Conservation (phyloP, 2,329 filamentous ascomycete species). For the Phyllosticta citribraziliensis region DNA sequence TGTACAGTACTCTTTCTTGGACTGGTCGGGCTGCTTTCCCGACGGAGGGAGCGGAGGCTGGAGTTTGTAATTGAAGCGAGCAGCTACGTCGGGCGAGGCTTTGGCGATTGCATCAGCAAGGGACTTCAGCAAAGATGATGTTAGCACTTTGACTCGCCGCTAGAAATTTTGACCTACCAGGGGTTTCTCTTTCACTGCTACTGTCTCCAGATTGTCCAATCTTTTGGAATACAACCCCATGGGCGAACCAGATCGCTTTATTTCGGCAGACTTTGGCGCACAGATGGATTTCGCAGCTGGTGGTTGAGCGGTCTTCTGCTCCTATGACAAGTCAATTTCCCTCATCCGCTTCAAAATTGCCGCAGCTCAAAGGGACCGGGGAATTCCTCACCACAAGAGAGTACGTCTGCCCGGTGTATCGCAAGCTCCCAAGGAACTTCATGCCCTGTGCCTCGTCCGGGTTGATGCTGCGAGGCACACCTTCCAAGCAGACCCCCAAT, state of each 20-base stretch:
- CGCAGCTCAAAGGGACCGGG: background rate
- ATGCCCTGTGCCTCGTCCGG: conserved; percentile 21
- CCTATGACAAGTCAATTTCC: background rate
- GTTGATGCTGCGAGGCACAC: conserved; percentile 25
- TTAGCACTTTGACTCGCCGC: background rate
- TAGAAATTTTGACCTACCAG: background rate
- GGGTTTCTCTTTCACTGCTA: background rate
- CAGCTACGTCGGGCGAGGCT: background rate
- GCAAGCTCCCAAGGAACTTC: conserved; percentile 20
- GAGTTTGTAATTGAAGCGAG: background rate
- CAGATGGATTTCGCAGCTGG: background rate
- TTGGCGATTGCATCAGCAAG: background rate
- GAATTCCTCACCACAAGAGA: background rate
- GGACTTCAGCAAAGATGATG: background rate
- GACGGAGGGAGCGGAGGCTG: conserved; percentile 22
- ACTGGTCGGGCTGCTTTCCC: conserved; percentile 28
- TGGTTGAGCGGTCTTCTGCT: background rate
- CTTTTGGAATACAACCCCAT: background rate
- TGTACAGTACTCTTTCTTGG: conserved; percentile 70
- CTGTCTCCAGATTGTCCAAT: background rate
- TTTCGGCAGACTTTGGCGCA: background rate
- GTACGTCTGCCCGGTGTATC: conserved; percentile 13
- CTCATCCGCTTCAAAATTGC: background rate
- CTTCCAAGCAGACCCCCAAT: conserved; percentile 25
- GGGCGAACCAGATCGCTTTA: background rate